These are phyloP conservation scores for Craterostigma plantagineum DNA, from an alignment of 257 asterid species.

Conservation along the genomic window DNA sequence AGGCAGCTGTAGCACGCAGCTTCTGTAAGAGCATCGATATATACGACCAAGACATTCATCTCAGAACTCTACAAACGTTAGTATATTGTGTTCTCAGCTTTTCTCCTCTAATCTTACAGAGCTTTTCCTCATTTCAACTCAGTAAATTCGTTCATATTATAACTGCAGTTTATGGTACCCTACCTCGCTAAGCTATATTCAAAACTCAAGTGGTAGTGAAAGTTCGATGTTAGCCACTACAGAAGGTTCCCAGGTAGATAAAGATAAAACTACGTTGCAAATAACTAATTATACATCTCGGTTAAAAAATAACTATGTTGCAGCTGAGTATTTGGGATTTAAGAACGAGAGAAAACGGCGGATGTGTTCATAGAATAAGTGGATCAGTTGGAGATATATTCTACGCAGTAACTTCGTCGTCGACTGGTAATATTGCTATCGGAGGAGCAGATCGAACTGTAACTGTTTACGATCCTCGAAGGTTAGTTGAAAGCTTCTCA, in stretches of 20 bases:
- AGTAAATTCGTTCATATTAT: background rate
- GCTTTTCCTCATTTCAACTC: background rate
- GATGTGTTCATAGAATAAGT: slow-evolving; percentile 58
- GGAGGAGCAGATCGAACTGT: slow-evolving; percentile 91
- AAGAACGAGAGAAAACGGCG: slow-evolving; percentile 78
- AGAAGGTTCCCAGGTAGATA: slow-evolving; percentile 84
- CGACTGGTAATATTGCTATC: slow-evolving; percentile 57
- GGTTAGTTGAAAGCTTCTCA: slow-evolving; percentile 20
- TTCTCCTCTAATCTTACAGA: background rate
- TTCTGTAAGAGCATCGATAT: slow-evolving; percentile 68
- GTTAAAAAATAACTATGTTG: slow-evolving; percentile 9
- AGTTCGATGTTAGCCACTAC: slow-evolving; percentile 48
- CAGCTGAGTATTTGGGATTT: slow-evolving; percentile 89
- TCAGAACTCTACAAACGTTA: slow-evolving; percentile 65
- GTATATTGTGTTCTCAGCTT: slow-evolving; percentile 14
- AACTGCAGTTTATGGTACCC: slow-evolving; percentile 77
- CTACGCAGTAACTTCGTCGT: slow-evolving; percentile 52
- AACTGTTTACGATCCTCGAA: slow-evolving; percentile 84
- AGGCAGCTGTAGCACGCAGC: slow-evolving; percentile 86
- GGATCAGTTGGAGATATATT: slow-evolving; percentile 74
- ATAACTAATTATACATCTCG: background rate
- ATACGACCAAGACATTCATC: slow-evolving; percentile 90
- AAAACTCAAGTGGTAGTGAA: slow-evolving; percentile 28
- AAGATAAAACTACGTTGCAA: background rate
- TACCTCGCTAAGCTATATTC: slow-evolving; percentile 47